phyloP scores from a whole-genome alignment of 1,139 yeast genomes.

The Blastobotrys petasosporus region DNA sequence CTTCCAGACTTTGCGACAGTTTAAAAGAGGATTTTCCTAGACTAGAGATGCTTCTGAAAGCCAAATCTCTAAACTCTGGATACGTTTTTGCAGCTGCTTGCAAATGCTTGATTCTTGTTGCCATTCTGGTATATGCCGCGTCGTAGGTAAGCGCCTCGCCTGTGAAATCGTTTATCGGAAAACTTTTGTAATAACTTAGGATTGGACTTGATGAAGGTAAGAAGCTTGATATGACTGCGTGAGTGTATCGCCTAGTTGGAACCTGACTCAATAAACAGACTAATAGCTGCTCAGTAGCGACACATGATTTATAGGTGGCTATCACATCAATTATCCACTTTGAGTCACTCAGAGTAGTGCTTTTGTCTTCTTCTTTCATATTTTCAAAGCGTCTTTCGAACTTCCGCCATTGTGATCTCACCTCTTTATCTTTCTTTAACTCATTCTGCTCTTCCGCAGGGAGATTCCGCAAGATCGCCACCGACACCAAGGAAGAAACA shows the following conservation, averaged over 20 bases:
- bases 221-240: conserved; percentile 29
- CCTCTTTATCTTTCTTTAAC: too few relatives aligned
- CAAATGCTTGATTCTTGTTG: conserved; percentile 21
- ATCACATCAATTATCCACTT: too few relatives aligned
- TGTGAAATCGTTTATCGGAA: conserved; percentile 42
- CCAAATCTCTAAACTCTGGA: conserved; percentile 25
- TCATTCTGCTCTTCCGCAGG: too few relatives aligned
- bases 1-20: too few relatives aligned
- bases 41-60: conserved; percentile 12
- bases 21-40: too few relatives aligned
- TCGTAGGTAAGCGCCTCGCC: conserved; percentile 31
- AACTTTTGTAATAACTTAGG: conserved; percentile 31
- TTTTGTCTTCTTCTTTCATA: too few relatives aligned
- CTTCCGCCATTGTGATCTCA: too few relatives aligned
- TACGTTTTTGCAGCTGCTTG: conserved; percentile 15
- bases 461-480: conserved; percentile 26
- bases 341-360: too few relatives aligned
- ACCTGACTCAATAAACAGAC: conserved; percentile 37
- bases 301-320: conserved; percentile 14
- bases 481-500: conserved; percentile 37
- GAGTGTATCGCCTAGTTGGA: conserved; percentile 40
- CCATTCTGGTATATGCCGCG: conserved; percentile 17
- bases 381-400: too few relatives aligned
- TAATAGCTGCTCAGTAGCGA: conserved; percentile 25
- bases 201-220: conserved; percentile 15